These are phyloP conservation scores for Oryza brachyantha DNA, from an alignment of 176 grass and related monocot species.

Conservation along the genomic window DNA sequence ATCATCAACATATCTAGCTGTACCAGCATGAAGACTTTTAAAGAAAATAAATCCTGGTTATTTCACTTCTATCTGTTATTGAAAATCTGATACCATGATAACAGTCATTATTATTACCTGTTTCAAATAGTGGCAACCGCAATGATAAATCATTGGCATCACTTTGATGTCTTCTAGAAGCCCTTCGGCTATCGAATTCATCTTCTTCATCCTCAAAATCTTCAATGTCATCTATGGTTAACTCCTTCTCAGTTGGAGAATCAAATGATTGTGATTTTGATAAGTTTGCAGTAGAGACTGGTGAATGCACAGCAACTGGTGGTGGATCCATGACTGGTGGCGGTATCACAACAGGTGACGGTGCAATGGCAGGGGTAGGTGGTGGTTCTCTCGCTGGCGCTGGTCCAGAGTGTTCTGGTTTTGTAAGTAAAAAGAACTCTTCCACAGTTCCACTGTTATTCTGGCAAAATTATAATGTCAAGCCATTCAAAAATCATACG, in stretches of 20 bases:
- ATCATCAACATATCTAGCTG: not conserved
- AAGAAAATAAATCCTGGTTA: not conserved
- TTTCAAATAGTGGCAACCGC: slow-evolving; percentile 59
- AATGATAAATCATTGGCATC: slow-evolving; percentile 66
- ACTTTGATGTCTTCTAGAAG: slow-evolving; percentile 64
- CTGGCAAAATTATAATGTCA: slow-evolving; percentile 44
- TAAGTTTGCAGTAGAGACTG: slow-evolving; percentile 46
- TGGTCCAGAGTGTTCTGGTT: slow-evolving; percentile 82
- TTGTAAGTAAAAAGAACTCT: slow-evolving; percentile 90
- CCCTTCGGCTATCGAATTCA: slow-evolving; percentile 69
- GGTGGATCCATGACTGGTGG: slow-evolving; percentile 42
- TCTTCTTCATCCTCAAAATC: slow-evolving; percentile 91
- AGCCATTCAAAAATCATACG: slow-evolving; percentile 16
- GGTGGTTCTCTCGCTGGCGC: slow-evolving; percentile 75
- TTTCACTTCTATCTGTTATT: slow-evolving; percentile 16
- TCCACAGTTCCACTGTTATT: slow-evolving; percentile 66
- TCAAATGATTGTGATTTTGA: slow-evolving; percentile 71
- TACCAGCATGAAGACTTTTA: slow-evolving; percentile 17
- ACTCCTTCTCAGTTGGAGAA: slow-evolving; percentile 61
- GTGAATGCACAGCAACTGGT: slow-evolving; percentile 43
- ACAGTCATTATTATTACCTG: slow-evolving; percentile 46
- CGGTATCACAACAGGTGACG: slow-evolving; percentile 48
- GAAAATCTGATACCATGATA: slow-evolving; percentile 2
- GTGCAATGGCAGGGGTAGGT: slow-evolving; percentile 52
- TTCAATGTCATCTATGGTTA: slow-evolving; percentile 97